Percentiles rank a stretch among this genome's conserved stretches.
Conservation (phyloP, 768 basidiomycete genomes). For the Trametes elegans region DNA sequence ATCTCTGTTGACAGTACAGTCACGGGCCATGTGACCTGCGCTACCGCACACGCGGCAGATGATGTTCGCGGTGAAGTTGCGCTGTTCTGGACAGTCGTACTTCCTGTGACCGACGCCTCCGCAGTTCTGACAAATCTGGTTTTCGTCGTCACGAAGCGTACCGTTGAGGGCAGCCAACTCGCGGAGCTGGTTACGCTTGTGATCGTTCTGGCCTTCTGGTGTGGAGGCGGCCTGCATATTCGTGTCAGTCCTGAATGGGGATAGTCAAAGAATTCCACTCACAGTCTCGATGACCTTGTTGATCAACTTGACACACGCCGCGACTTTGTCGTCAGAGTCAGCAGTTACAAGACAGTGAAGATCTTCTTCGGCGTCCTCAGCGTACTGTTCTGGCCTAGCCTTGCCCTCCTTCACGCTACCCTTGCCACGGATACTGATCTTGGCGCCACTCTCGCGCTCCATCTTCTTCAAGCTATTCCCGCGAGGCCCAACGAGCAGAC, state of each 20-base stretch:
- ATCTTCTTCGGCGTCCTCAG: conserved; percentile 98
- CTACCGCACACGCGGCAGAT: conserved; percentile 98
- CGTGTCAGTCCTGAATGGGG: background rate
- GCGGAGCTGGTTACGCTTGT: conserved; percentile 97
- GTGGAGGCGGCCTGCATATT: conserved; percentile 86
- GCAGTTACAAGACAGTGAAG: conserved; percentile 96
- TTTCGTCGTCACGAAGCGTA: conserved; percentile 98
- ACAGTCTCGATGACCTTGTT: conserved; percentile 98
- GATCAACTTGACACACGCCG: conserved; percentile 89
- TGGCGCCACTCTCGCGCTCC: conserved; percentile 97
- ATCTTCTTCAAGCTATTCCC: conserved; percentile 99
- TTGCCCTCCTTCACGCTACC: conserved; percentile 99
- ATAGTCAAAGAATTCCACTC: conserved; percentile 30
- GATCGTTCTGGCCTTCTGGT: conserved; percentile 98
- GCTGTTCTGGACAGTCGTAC: conserved; percentile 98
- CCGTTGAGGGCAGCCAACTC: conserved; percentile 97
- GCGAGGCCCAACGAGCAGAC: conserved; percentile 94
- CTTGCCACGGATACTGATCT: conserved; percentile 97
- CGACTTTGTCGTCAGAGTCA: conserved; percentile 90
- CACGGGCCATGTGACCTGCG: conserved; percentile 98
- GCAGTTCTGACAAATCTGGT: conserved; percentile 98
- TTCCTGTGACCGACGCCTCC: conserved; percentile 94
- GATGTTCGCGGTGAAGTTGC: conserved; percentile 98
- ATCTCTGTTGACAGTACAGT: conserved; percentile 93
- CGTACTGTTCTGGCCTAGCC: conserved; percentile 89